Base-by-base conservation (phyloP, 768 basidiomycete genomes). In the Pisolithus tinctorius region DNA sequence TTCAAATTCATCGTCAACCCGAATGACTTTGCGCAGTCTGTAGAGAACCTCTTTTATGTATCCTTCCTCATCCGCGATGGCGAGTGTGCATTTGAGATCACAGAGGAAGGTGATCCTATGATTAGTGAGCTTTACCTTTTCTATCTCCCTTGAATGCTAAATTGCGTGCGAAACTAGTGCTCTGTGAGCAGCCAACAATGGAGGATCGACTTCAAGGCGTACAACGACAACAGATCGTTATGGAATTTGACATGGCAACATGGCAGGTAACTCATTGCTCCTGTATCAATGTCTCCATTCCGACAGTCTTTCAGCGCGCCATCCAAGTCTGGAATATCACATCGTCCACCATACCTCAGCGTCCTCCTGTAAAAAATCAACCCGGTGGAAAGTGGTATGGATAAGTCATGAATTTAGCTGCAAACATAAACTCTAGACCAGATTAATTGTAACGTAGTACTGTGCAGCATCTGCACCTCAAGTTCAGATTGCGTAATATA, bases 1-100 rank as follows among this genome's bases (percentile, higher is more conserved):
- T 97, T 97, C 72, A 70, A 76, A 54, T 88, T 97, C 61, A 76
- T 97, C 48, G 74, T 96, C 55, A 95, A 99, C 63, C 96, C 96
- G 11, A 69, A 84, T 27, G 83, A 88, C 60, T 99, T 91, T 62
- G 87, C 85, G 0, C 95, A 99, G 63, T 91, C 89, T 0, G 92
- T 98, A 13, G 96, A 99, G 70, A 99, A 99, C 64, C 74, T 95
- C 23, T 98, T 99, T 66, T 93, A 96, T 62, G 76, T 95, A 2
- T 92, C 91, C 0, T 98, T 99, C 71, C 76, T 96, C 55, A 88
- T 96, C 43, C 79, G 88, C 29, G 89, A 94, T 56, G 92, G 87
- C 2, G 79, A 81, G 60, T 89, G 84, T 52, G 84, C 85, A 10
- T 73, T 90, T 27, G 86, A 92, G 56, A 76, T 79, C 6, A 72